Conservation (phyloP, 2,329 filamentous ascomycete genomes). For the Cercospora sp. region DNA sequence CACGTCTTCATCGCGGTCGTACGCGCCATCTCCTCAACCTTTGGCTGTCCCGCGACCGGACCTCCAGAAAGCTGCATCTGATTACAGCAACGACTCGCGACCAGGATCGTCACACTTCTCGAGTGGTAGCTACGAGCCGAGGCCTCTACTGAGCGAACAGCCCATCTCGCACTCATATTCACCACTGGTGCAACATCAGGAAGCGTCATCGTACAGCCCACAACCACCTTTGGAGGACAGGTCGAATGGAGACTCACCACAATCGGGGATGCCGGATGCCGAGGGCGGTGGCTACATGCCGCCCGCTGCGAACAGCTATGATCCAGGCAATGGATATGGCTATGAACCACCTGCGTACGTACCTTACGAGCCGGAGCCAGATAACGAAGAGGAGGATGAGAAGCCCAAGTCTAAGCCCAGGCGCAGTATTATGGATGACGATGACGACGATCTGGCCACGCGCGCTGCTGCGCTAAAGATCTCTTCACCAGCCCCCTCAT, state of each 20-base stretch:
- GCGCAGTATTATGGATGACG: slow-evolving; percentile 79
- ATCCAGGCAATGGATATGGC: slow-evolving; percentile 49
- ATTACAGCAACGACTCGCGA: slow-evolving; percentile 36
- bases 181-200: slow-evolving; percentile 9
- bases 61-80: slow-evolving; percentile 30
- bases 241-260: slow-evolving; percentile 6
- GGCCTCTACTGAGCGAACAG: slow-evolving; percentile 32
- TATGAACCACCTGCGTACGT: slow-evolving; percentile 57
- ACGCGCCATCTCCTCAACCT: slow-evolving; percentile 29
- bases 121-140: slow-evolving; percentile 36
- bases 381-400: slow-evolving; percentile 51
- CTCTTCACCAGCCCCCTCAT: slow-evolving; percentile 11
- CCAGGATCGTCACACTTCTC: slow-evolving; percentile 34
- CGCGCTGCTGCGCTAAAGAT: slow-evolving; percentile 53
- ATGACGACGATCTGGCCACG: slow-evolving; percentile 56
- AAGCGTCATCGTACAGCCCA: slow-evolving; percentile 3
- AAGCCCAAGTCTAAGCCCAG: slow-evolving; percentile 58
- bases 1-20: slow-evolving; percentile 27
- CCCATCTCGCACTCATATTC: slow-evolving; percentile 24
- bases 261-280: slow-evolving; percentile 10
- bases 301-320: slow-evolving; percentile 58
- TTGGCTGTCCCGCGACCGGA: slow-evolving; percentile 35
- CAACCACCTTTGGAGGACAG: background rate
- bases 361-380: slow-evolving; percentile 54
- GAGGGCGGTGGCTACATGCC: slow-evolving; percentile 46